These are phyloP conservation scores for Balansia obtecta DNA, from an alignment of 2,329 filamentous ascomycete species.

Conservation along the genomic window DNA sequence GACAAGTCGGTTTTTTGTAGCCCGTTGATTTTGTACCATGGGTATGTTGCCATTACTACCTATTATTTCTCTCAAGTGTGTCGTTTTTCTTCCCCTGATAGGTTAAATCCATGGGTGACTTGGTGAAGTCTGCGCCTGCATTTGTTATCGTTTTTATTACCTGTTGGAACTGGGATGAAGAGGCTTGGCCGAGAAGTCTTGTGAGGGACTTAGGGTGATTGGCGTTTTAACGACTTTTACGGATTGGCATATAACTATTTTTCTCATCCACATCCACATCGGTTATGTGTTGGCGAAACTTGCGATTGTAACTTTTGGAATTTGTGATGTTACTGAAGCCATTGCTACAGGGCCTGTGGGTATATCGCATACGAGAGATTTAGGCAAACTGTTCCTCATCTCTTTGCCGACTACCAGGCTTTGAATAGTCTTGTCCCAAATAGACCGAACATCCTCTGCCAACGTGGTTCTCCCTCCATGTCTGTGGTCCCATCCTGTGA, in stretches of 20 bases:
- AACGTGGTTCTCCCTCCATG: constrained; percentile 32
- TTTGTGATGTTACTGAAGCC: neutral
- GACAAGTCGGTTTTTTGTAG: neutral
- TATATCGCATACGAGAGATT: neutral
- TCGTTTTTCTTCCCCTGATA: neutral
- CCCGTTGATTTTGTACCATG: neutral
- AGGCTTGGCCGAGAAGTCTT: neutral
- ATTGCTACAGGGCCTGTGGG: neutral
- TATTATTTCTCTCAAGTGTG: neutral
- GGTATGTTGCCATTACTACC: neutral
- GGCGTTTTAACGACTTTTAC: neutral
- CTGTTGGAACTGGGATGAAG: neutral
- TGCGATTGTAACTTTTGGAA: neutral
- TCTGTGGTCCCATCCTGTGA: constrained; percentile 39
- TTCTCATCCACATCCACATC: neutral
- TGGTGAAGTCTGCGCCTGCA: neutral
- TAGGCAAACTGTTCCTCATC: neutral
- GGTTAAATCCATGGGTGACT: neutral
- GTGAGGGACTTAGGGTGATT: neutral
- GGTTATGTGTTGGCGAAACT: neutral
- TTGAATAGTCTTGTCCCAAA: constrained; percentile 48
- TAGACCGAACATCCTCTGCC: constrained; percentile 51
- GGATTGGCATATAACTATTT: neutral
- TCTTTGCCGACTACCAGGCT: neutral
- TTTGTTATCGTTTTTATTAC: neutral